phyloP scores from a whole-genome alignment of 108 stramenopile species.

The Nitzschia sp. region DNA sequence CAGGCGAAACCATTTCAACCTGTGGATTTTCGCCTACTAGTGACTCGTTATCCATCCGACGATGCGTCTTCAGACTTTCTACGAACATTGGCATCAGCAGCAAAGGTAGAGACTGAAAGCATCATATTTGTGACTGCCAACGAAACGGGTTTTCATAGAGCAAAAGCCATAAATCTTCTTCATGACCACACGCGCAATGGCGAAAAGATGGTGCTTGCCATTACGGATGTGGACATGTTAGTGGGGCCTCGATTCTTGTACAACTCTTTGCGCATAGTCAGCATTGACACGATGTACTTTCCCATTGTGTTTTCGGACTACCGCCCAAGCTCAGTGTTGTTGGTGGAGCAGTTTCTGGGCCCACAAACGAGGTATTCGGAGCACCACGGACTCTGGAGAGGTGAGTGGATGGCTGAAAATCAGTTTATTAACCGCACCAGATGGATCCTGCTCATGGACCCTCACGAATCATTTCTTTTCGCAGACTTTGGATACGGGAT shows the following conservation, averaged over 20 bases:
- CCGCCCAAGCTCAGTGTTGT: neutral
- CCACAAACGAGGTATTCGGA: neutral
- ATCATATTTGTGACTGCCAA: neutral
- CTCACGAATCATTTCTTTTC: no score
- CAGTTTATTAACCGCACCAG: no score
- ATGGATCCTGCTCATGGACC: no score
- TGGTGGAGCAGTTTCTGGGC: constrained; percentile 3
- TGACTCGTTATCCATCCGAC: constrained; percentile 4
- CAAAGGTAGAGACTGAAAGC: neutral
- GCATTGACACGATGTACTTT: neutral
- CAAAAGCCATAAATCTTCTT: constrained; percentile 1
- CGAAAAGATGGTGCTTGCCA: neutral
- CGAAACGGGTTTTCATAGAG: neutral
- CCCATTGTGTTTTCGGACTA: constrained; percentile 18
- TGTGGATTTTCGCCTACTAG: neutral
- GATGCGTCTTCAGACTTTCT: neutral
- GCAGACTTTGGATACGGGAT: constrained; percentile 29
- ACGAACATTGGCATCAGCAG: neutral
- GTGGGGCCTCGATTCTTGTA: constrained; percentile 4
- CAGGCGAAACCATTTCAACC: neutral
- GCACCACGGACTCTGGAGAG: constrained; percentile 24
- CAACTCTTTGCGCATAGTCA: neutral
- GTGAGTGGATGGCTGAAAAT: no score
- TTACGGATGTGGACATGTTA: constrained; percentile 12
- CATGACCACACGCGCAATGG: neutral